A percentile compares a stretch with the other conserved stretches of the same genome.
These are phyloP conservation scores for Gossypium longicalyx DNA, from an alignment of 345 rosid genomes.

Conservation along the genomic window DNA sequence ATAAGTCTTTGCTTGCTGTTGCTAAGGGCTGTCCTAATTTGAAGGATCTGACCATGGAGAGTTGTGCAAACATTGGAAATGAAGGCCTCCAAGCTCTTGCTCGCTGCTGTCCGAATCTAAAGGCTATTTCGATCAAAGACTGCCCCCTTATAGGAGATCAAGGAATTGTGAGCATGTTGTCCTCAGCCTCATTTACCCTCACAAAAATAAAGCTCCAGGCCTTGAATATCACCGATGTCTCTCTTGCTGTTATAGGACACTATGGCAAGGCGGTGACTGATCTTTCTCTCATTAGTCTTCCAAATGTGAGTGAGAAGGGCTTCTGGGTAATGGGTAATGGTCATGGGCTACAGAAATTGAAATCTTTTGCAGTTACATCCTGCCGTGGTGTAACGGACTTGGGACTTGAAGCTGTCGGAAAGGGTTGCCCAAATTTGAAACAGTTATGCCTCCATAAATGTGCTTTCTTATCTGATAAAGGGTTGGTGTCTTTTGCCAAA, in stretches of 20 bases:
- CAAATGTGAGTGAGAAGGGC: constrained; percentile 68
- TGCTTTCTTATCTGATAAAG: constrained; percentile 64
- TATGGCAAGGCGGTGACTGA: constrained; percentile 73
- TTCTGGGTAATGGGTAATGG: constrained; percentile 97
- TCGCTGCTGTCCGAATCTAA: constrained; percentile 52
- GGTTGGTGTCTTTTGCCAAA: constrained; percentile 69
- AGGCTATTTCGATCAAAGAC: constrained; percentile 61
- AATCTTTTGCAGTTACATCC: constrained; percentile 51
- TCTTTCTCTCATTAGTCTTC: constrained; percentile 57
- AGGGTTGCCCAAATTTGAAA: constrained; percentile 76
- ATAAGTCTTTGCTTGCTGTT: constrained; percentile 55
- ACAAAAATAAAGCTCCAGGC: constrained; percentile 69
- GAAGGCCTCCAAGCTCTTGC: constrained; percentile 73
- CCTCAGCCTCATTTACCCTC: constrained; percentile 42
- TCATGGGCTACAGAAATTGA: constrained; percentile 75
- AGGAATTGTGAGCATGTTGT: constrained; percentile 63
- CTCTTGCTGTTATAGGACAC: constrained; percentile 86
- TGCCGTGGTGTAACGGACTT: constrained; percentile 78
- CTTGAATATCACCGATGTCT: constrained; percentile 67
- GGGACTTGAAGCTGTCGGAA: constrained; percentile 72
- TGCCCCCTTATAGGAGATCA: constrained; percentile 86
- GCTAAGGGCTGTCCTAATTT: constrained; percentile 67
- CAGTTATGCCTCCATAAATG: constrained; percentile 53
- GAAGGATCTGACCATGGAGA: constrained; percentile 66
- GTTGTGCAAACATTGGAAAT: constrained; percentile 69